Evolutionary conservation across 805 yeast genomes (phyloP).

Genomic region (Blastobotrys chiropterorum): DNA sequence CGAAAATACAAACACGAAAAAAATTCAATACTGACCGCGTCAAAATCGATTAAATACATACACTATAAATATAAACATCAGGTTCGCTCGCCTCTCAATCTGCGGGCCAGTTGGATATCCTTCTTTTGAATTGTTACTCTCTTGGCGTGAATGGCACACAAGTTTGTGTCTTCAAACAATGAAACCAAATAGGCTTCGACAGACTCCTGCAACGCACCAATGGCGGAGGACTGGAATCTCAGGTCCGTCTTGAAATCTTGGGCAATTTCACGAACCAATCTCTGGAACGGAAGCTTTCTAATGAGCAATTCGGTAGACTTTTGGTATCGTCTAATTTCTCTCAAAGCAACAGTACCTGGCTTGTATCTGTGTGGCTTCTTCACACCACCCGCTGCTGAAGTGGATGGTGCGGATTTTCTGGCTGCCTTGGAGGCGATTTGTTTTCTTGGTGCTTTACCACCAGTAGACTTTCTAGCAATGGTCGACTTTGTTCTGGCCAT

Average conservation of each 20-base stretch:
- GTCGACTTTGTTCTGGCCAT: conserved; percentile 65
- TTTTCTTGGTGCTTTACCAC: conserved; percentile 92
- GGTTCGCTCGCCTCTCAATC: conserved; percentile 85
- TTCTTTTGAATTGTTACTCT: conserved; percentile 90
- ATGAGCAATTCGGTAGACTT: conserved; percentile 80
- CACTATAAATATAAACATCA: too few relatives aligned
- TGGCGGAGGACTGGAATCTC: conserved; percentile 85
- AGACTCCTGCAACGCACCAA: conserved; percentile 87
- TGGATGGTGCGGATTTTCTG: conserved; percentile 78
- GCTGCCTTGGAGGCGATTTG: conserved; percentile 88
- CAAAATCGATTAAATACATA: too few relatives aligned
- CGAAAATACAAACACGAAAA: too few relatives aligned
- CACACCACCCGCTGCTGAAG: conserved; percentile 74
- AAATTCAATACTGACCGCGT: too few relatives aligned
- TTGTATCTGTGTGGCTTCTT: conserved; percentile 91
- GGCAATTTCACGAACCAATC: conserved; percentile 84
- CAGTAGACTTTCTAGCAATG: conserved; percentile 76
- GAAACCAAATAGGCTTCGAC: conserved; percentile 85
- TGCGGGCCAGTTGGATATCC: conserved; percentile 86
- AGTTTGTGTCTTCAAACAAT: conserved; percentile 81
- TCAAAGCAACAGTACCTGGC: conserved; percentile 92
- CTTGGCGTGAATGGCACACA: conserved; percentile 91
- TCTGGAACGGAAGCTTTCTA: conserved; percentile 87
- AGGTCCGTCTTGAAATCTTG: conserved; percentile 82
- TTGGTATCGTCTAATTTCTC: conserved; percentile 90